Conservation (phyloP, 1,284 basidiomycete genomes). For the Ceratobasidium sp. region DNA sequence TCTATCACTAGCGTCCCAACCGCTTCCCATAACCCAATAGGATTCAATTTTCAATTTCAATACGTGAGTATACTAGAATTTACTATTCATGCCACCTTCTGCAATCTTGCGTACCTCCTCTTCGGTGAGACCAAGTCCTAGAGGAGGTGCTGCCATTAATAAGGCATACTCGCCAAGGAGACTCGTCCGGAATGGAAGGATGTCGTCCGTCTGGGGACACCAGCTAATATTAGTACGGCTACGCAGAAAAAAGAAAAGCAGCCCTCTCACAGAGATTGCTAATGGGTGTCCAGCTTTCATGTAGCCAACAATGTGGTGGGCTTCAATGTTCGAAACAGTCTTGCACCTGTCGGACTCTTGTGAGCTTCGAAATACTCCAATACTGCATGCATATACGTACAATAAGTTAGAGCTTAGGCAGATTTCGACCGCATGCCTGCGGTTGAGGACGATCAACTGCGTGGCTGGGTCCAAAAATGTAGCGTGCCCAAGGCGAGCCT, state of each 20-base stretch:
- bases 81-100: conserved; percentile 67
- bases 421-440: conserved; percentile 77
- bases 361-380: neutral
- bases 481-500: conserved; percentile 75
- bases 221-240: neutral
- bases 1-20: too few relatives aligned
- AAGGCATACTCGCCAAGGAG: conserved; percentile 79
- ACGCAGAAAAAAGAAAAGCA: conserved; percentile 4
- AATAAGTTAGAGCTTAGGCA: conserved; percentile 84
- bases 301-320: conserved; percentile 77
- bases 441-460: conserved; percentile 64
- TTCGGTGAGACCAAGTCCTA: conserved; percentile 72
- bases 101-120: conserved; percentile 67
- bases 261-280: conserved; percentile 72
- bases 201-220: conserved; percentile 76
- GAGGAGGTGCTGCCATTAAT: conserved; percentile 71
- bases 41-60: too few relatives aligned
- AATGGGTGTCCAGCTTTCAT: conserved; percentile 72
- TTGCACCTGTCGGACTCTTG: conserved; percentile 63
- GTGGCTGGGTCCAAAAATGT: conserved; percentile 77
- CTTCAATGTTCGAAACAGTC: conserved; percentile 69
- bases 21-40: too few relatives aligned
- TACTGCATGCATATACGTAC: conserved; percentile 55
- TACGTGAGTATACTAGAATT: conserved; percentile 54
- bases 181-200: conserved; percentile 76